Percentiles rank a stretch among this genome's conserved stretches.
Evolutionary conservation across 2,329 filamentous ascomycete genomes (phyloP).

Genomic region (Colletotrichum sp.): DNA sequence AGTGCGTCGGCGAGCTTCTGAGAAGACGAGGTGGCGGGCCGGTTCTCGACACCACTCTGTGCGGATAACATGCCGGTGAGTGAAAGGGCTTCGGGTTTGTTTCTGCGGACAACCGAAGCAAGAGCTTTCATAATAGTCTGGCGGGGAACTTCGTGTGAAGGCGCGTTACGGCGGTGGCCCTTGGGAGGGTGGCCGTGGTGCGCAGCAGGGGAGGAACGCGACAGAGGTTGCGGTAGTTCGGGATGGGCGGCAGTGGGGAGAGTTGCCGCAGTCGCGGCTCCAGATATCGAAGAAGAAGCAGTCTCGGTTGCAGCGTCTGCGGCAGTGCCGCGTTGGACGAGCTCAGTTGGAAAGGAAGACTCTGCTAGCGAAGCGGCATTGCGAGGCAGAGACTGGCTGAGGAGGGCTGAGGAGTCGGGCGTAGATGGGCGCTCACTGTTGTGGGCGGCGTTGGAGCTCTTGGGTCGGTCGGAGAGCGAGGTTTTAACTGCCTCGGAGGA

Average conservation of each 20-base stretch:
- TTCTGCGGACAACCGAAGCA: constrained; percentile 67
- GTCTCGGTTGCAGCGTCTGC: constrained; percentile 13
- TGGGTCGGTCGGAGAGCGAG: constrained; percentile 26
- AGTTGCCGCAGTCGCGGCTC: constrained; percentile 1
- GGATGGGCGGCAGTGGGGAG: constrained; percentile 20
- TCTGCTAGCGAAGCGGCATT: constrained; percentile 19
- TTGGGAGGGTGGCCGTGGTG: constrained; percentile 8
- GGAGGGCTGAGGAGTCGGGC: constrained; percentile 18
- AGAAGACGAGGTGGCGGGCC: constrained; percentile 53
- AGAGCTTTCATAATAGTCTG: constrained; percentile 86
- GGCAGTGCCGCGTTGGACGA: constrained; percentile 7
- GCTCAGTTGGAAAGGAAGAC: neutral
- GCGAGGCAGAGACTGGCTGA: constrained; percentile 19
- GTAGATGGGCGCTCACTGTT: constrained; percentile 9
- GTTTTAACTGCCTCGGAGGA: constrained; percentile 29
- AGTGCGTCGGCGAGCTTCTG: constrained; percentile 69
- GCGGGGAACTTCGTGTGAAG: constrained; percentile 72
- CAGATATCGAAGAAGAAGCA: constrained; percentile 19
- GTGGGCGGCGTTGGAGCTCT: constrained; percentile 25
- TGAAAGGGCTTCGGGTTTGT: constrained; percentile 67
- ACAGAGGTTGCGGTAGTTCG: constrained; percentile 28
- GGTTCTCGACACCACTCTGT: constrained; percentile 39
- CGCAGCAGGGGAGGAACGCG: constrained; percentile 1
- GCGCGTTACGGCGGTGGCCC: constrained; percentile 50
- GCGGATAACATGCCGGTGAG: constrained; percentile 63